Evolutionary conservation across 495 filamentous ascomycete genomes (phyloP).

Genomic region (Aspergillus egyptiacus): DNA sequence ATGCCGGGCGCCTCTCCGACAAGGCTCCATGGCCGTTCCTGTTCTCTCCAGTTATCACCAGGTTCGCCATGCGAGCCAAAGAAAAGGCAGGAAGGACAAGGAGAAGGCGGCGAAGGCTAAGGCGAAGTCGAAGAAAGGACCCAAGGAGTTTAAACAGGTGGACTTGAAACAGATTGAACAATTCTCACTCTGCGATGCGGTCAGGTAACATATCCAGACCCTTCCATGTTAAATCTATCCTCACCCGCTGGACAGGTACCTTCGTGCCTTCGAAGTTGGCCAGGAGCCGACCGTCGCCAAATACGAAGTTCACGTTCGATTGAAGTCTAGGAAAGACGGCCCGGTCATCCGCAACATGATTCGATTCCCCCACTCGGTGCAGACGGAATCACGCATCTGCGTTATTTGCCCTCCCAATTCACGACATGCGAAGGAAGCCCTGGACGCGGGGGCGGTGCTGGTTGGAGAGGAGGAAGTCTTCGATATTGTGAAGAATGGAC

Average conservation of each 20-base stretch:
- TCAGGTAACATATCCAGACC: no score
- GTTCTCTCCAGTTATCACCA: slow-evolving; percentile 32
- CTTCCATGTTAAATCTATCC: no score
- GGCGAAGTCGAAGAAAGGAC: slow-evolving; percentile 58
- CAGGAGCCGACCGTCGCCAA: slow-evolving; percentile 62
- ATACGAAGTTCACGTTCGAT: slow-evolving; percentile 79
- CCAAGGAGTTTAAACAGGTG: slow-evolving; percentile 55
- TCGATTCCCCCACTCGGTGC: slow-evolving; percentile 80
- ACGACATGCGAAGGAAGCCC: slow-evolving; percentile 60
- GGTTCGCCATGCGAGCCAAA: slow-evolving; percentile 34
- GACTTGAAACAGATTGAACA: slow-evolving; percentile 58
- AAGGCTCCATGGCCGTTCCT: slow-evolving; percentile 28
- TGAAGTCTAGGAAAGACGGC: slow-evolving; percentile 75
- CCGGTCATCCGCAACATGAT: slow-evolving; percentile 81
- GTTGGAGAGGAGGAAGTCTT: slow-evolving; percentile 85
- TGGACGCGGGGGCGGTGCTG: slow-evolving; percentile 66
- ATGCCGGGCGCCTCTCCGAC: slow-evolving; percentile 30
- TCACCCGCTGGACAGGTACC: no score
- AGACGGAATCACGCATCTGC: slow-evolving; percentile 76
- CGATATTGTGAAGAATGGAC: slow-evolving; percentile 64
- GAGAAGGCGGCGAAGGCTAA: slow-evolving; percentile 49
- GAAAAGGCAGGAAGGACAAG: slow-evolving; percentile 42
- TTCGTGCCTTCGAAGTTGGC: slow-evolving; percentile 89
- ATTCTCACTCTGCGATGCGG: slow-evolving; percentile 83
- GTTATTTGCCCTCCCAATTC: slow-evolving; percentile 81